A percentile compares a stretch with the other conserved stretches of the same genome.
These are phyloP conservation scores for Albifimbria verrucaria DNA, from an alignment of 2,329 filamentous ascomycete genomes.

Conservation along the genomic window DNA sequence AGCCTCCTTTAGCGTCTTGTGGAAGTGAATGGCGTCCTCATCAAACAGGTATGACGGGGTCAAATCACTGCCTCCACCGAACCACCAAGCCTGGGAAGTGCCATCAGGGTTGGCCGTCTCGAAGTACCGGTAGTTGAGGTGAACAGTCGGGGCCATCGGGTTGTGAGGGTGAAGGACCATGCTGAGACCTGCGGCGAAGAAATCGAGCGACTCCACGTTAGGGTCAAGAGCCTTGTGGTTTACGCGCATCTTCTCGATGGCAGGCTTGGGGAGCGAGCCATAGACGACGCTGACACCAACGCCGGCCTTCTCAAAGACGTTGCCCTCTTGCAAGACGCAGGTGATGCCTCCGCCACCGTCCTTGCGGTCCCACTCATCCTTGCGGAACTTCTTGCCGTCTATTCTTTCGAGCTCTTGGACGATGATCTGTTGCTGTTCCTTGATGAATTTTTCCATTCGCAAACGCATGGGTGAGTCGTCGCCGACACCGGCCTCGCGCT, in stretches of 20 bases:
- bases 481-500: conserved; percentile 65
- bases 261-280: conserved; percentile 79
- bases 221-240: conserved; percentile 89
- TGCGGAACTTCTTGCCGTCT: conserved; percentile 77
- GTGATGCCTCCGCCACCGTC: conserved; percentile 91
- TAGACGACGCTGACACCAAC: conserved; percentile 96
- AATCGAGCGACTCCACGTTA: conserved; percentile 78
- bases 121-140: conserved; percentile 98
- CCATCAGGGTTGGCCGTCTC: conserved; percentile 87
- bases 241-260: conserved; percentile 88
- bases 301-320: conserved; percentile 96
- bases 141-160: conserved; percentile 95
- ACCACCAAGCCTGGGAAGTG: conserved; percentile 90
- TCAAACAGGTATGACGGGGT: conserved; percentile 94
- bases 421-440: conserved; percentile 86
- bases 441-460: conserved; percentile 96
- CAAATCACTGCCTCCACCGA: conserved; percentile 90
- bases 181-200: conserved; percentile 92
- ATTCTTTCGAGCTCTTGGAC: conserved; percentile 78
- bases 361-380: conserved; percentile 83
- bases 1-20: conserved; percentile 84
- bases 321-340: conserved; percentile 91
- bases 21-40: conserved; percentile 96
- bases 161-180: conserved; percentile 92
- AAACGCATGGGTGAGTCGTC: conserved; percentile 89